A percentile compares a stretch with the other conserved stretches of the same genome.
phyloP scores from a whole-genome alignment of 129 eudicot species.

The Flaveria trinervia region DNA sequence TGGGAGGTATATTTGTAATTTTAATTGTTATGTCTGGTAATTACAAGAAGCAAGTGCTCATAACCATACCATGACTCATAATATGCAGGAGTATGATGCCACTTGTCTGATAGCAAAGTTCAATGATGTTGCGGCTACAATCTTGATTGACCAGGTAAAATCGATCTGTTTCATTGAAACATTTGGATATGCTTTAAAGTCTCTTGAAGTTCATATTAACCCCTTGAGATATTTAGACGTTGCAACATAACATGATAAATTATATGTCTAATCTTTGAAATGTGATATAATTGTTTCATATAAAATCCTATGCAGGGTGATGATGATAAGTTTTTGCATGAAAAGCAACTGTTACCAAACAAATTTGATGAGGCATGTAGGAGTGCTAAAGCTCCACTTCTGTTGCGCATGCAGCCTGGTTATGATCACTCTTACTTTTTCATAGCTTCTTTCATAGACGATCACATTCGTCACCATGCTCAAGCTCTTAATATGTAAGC shows the following conservation, averaged over 20 bases:
- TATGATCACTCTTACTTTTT: constrained; percentile 94
- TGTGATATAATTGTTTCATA: not conserved
- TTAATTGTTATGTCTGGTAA: not conserved
- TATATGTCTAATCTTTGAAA: not conserved
- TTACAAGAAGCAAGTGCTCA: constrained; percentile 16
- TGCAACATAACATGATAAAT: not conserved
- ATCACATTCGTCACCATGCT: constrained; percentile 95
- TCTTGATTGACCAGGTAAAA: constrained; percentile 90
- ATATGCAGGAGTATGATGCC: constrained; percentile 93
- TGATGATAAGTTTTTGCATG: constrained; percentile 80
- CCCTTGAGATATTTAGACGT: not conserved
- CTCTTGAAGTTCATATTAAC: not conserved
- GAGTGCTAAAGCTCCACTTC: constrained; percentile 65
- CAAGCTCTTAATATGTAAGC: constrained; percentile 78
- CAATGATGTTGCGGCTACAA: constrained; percentile 74
- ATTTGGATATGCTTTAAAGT: not conserved
- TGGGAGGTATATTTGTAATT: constrained; percentile 75
- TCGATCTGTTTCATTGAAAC: not conserved
- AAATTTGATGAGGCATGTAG: constrained; percentile 94
- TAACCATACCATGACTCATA: constrained; percentile 3
- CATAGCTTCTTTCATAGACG: constrained; percentile 92
- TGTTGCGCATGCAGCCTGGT: constrained; percentile 83
- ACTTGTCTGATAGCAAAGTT: constrained; percentile 71
- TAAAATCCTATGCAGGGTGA: constrained; percentile 57
- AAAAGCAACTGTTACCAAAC: constrained; percentile 69